Evolutionary conservation across 805 yeast species (phyloP).

Genomic region (Yarrowia osloensis): DNA sequence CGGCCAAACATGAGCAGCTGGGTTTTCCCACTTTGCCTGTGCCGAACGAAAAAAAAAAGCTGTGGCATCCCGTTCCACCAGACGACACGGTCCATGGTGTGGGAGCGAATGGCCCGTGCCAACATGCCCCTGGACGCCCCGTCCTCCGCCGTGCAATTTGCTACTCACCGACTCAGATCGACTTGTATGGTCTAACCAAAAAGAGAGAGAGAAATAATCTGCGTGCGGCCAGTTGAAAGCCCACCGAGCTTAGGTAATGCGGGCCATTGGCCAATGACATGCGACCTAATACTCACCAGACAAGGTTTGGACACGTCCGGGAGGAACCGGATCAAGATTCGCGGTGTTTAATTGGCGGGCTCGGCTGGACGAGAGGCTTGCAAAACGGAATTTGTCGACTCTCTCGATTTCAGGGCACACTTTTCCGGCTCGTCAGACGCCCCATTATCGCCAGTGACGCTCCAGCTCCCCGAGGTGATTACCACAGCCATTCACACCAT

Average conservation of each 20-base stretch:
- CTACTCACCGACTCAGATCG: slow-evolving; percentile 31
- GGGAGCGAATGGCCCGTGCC: background rate
- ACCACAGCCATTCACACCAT: background rate
- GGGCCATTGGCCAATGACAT: slow-evolving; percentile 28
- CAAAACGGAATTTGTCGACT: background rate
- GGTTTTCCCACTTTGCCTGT: background rate
- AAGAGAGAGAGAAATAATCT: slow-evolving; percentile 28
- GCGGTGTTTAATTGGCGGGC: slow-evolving; percentile 7
- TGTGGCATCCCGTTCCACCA: background rate
- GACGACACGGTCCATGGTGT: background rate
- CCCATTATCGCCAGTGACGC: no score
- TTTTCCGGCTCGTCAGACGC: background rate
- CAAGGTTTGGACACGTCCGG: slow-evolving; percentile 29
- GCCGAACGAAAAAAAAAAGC: background rate
- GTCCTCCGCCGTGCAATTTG: background rate
- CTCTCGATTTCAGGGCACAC: background rate
- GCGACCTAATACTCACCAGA: slow-evolving; percentile 27
- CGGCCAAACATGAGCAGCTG: background rate
- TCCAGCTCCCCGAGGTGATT: background rate
- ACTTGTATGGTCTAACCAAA: slow-evolving; percentile 30
- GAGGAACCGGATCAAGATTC: slow-evolving; percentile 28
- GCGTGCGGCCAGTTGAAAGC: slow-evolving; percentile 29
- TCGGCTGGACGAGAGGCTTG: background rate
- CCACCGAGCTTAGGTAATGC: slow-evolving; percentile 30
- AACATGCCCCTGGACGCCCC: background rate